Conservation (phyloP, 345 rosid species). For the Salix arbutifolia region DNA sequence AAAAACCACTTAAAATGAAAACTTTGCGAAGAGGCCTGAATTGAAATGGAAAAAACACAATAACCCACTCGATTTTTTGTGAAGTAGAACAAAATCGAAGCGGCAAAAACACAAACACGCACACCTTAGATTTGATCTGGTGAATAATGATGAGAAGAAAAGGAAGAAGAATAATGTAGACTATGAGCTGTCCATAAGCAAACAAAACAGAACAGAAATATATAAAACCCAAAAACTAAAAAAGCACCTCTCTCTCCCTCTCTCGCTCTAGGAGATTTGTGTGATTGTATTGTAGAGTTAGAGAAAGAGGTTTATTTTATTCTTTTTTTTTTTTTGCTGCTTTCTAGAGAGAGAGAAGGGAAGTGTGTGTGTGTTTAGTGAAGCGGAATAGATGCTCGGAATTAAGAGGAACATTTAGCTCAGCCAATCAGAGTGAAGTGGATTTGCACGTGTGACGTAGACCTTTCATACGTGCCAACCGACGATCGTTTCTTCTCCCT, state of each 20-base stretch:
- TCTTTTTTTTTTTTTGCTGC: constrained; percentile 1
- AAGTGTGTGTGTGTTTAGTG: constrained; percentile 17
- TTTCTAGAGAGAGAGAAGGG: constrained; percentile 20
- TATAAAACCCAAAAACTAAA: constrained; percentile 5
- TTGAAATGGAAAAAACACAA: neutral
- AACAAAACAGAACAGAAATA: constrained; percentile 15
- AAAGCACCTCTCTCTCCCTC: neutral
- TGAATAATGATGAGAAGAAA: constrained; percentile 6
- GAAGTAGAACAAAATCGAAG: constrained; percentile 1
- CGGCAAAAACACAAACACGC: constrained; percentile 8
- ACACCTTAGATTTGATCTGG: constrained; percentile 43
- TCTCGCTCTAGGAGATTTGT: neutral
- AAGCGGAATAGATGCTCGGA: constrained; percentile 18
- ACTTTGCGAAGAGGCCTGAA: neutral
- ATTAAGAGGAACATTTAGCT: constrained; percentile 16
- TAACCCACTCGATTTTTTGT: neutral
- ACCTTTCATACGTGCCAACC: constrained; percentile 60
- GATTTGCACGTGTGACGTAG: constrained; percentile 33
- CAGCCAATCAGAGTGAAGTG: constrained; percentile 24
- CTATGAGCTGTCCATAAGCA: constrained; percentile 35
- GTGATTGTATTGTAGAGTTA: neutral
- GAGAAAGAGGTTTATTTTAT: neutral
- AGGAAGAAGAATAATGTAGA: constrained; percentile 30
- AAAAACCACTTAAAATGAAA: neutral
- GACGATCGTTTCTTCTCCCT: constrained; percentile 29